Evolutionary conservation across 495 filamentous ascomycete species (phyloP), one percentile per base, ranked within the genome.

Genomic region (Parathielavia hyrcaniae): DNA sequence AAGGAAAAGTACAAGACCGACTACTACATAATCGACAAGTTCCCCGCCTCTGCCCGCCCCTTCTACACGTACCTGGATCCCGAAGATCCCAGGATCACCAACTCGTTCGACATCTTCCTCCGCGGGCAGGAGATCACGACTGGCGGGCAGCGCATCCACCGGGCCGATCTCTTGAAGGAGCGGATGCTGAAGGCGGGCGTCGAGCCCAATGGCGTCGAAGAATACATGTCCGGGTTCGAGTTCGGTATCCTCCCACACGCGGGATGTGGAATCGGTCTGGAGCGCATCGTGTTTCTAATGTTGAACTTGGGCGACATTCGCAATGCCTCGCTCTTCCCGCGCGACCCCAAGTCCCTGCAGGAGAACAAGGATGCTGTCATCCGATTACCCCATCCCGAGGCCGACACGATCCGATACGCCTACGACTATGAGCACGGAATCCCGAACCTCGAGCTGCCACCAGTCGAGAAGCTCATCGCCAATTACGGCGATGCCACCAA

Each of bases 11-110:
- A 86, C 64, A 77, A 83, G 41, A 91, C 90, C 16, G 91, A 97
- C 66, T 97, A 92, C 76, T 97, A 92, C 73, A 84, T 96, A 43
- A 83, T 97, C 52, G 91, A 97, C 81, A 96, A 96, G 65, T 96
- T 96, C 70, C 91, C 91, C 13, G 73, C 79, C 2, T 83, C 84
- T 11, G 91, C 86, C 8, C 81, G 91, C 38, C 91, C 91, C 3
- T 97, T 96, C 74, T 96, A 97, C 63, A 87, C 91, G n/a, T 92
- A 95, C 81, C 88, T 89, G 0, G 91, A 96, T 54, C 80, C 88
- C 3, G 72, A 84, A 11, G 83, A 96, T 62, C 73, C 81, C 9
- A 77, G 77, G 3, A 79, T 80, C 65, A 96, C 91, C 43, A 96
- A 96, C 72, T 95, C 91, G 0, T 97, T 96, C 61, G 91, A 97